Base-by-base conservation (phyloP, 495 filamentous ascomycete species). In the Penicillium antarcticum region DNA sequence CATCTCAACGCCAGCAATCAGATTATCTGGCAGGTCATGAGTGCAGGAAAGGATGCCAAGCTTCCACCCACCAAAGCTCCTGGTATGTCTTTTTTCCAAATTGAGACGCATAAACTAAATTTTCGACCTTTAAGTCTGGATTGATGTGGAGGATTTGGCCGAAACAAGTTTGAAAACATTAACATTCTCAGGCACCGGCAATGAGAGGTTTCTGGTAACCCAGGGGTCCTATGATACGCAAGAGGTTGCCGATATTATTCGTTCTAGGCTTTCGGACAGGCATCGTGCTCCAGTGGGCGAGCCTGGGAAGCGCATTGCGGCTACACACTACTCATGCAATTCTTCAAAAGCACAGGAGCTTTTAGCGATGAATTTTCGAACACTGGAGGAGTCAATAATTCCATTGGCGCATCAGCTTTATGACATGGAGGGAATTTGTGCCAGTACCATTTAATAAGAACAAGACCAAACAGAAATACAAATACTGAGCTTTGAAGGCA, bases 121-220 rank as follows among this genome's bases (percentile, higher is more conserved):
- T 9, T 23, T 29, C 8, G 3, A 1, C 2, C 14, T 26, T 1
- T 16, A n/a, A 66, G 62, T 66, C 7, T 66, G 62, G 62, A 48
- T 63, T 26, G 63, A 67, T 36, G 63, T 67, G 1, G 50, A 65
- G 17, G 74, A 74, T 45, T 55, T 76, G 1, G 70, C 74, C 1
- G 52, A 51, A 3, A 62, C 67, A 1, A 68, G 70, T 32, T 45
- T 68, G 33, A 47, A 55, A 13, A 56, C 67, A 0, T 26, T 73
- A 10, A 67, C 55, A 1, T 60, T 51, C 7, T 53, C 65, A 5
- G 61, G 48, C 0, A 60, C 62, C 0, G 50, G 52, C 0, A 67
- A 69, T 40, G 61, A 74, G 31, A 60, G 66, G 10, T 66, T 71
- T 47, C 13, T 68, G n/a, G 57, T 72, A 1, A 71, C 68, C 1